A percentile compares a stretch with the other conserved stretches of the same genome.
Evolutionary conservation across 768 basidiomycete genomes (phyloP).

Genomic region (Paxillus rubicundulus): DNA sequence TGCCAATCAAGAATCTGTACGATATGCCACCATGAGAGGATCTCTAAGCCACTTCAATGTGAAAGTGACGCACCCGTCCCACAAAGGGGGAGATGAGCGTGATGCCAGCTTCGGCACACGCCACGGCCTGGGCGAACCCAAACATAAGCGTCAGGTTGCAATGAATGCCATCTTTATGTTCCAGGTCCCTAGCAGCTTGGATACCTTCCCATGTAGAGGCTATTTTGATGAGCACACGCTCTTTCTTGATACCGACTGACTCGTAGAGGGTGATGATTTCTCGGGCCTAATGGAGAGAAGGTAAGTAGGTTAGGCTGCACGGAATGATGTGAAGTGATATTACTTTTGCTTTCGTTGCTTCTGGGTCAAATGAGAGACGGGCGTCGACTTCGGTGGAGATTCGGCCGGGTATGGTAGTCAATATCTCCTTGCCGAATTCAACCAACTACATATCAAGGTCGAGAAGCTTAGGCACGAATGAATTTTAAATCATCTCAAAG

Average conservation of each 20-base stretch:
- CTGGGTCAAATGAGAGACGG: conserved; percentile 89
- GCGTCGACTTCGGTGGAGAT: conserved; percentile 99
- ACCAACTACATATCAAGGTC: conserved; percentile 60
- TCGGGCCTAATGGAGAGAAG: conserved; percentile 47
- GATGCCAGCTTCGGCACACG: conserved; percentile 94
- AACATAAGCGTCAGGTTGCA: conserved; percentile 98
- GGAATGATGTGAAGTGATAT: neutral
- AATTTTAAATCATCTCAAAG: neutral
- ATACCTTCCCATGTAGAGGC: conserved; percentile 99
- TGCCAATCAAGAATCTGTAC: conserved; percentile 94
- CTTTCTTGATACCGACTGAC: conserved; percentile 81
- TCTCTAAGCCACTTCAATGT: conserved; percentile 23
- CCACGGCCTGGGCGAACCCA: conserved; percentile 95
- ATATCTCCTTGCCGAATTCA: conserved; percentile 93
- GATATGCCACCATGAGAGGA: neutral
- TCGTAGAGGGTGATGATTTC: conserved; percentile 90
- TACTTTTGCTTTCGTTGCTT: conserved; percentile 81
- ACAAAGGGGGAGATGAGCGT: conserved; percentile 98
- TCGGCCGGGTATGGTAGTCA: conserved; percentile 90
- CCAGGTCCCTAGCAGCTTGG: conserved; percentile 92
- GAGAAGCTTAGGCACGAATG: neutral
- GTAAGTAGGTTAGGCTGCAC: neutral
- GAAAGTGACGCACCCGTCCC: conserved; percentile 65
- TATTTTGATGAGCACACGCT: conserved; percentile 96
- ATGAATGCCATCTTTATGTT: conserved; percentile 86